Evolutionary conservation across 179 eudicot genomes (phyloP).

Genomic region (Actinidia chinensis): DNA sequence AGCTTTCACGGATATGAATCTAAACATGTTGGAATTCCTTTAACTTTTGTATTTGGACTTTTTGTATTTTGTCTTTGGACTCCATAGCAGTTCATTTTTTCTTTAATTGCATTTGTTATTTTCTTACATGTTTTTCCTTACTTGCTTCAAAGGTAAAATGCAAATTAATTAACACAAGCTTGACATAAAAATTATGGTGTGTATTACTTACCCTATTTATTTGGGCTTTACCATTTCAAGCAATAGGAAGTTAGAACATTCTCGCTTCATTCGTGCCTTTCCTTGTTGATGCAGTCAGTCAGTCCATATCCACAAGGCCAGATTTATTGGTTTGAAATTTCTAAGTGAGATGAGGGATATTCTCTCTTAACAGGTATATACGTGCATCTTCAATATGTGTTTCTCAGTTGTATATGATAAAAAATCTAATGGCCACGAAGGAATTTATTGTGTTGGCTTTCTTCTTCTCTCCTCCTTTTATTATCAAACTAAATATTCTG

Average conservation of each 20-base stretch:
- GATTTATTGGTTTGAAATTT: conserved; percentile 81
- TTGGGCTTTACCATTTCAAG: conserved; percentile 8
- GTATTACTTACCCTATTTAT: neutral
- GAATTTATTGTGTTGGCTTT: neutral
- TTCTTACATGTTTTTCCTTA: too few species aligned
- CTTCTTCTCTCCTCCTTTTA: neutral
- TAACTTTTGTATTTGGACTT: too few species aligned
- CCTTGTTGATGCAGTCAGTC: conserved; percentile 77
- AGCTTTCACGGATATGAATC: too few species aligned
- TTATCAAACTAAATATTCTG: neutral
- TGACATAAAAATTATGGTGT: neutral
- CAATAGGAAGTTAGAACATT: conserved; percentile 1
- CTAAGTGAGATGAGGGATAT: conserved; percentile 49
- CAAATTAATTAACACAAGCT: conserved; percentile 12
- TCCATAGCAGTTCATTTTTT: too few species aligned
- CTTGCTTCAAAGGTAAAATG: conserved; percentile 79
- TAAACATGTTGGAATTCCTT: too few species aligned
- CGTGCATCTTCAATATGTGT: conserved; percentile 1
- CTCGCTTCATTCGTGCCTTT: conserved; percentile 19
- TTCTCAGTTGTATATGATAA: neutral
- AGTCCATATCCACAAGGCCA: conserved; percentile 97
- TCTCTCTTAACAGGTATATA: neutral
- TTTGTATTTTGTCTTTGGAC: too few species aligned
- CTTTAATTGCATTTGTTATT: too few species aligned
- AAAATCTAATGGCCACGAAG: neutral